phyloP scores from a whole-genome alignment of 1,284 basidiomycete genomes.

The Trichosporon ovoides region DNA sequence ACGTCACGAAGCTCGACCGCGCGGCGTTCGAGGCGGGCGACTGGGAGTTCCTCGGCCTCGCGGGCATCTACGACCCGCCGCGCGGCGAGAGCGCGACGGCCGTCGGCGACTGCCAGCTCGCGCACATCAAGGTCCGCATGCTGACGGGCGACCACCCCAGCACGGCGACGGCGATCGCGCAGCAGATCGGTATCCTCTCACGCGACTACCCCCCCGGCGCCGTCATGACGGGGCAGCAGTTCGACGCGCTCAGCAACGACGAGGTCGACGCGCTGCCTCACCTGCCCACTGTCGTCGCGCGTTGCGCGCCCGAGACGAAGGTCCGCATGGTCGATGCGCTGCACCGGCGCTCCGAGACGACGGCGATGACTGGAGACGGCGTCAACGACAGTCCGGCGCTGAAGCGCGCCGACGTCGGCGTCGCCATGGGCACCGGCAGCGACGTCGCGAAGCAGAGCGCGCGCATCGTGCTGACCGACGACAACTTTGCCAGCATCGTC shows the following conservation, averaged over 20 bases:
- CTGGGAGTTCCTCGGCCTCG: conserved; percentile 60
- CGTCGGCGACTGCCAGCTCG: conserved; percentile 59
- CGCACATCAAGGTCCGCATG: conserved; percentile 65
- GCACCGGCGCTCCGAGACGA: conserved; percentile 51
- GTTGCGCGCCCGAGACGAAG: conserved; percentile 56
- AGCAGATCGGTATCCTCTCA: conserved; percentile 55
- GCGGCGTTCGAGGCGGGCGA: conserved; percentile 56
- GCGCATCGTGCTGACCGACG: conserved; percentile 63
- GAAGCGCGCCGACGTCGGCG: conserved; percentile 59
- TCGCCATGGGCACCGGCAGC: conserved; percentile 66
- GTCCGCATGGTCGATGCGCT: conserved; percentile 58
- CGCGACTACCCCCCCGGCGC: conserved; percentile 41
- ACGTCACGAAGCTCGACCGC: conserved; percentile 44
- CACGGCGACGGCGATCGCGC: conserved; percentile 53
- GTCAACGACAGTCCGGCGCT: conserved; percentile 59
- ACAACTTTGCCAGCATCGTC: conserved; percentile 67
- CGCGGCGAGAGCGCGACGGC: conserved; percentile 61
- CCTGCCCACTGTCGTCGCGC: conserved; percentile 58
- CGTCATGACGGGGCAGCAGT: conserved; percentile 57
- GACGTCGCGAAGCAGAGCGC: conserved; percentile 61
- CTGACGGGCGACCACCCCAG: conserved; percentile 54
- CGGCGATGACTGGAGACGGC: conserved; percentile 53
- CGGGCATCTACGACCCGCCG: conserved; percentile 66
- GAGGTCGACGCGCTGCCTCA: conserved; percentile 57
- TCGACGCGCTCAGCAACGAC: conserved; percentile 59